Conservation (phyloP, 768 basidiomycete genomes). For the Kwoniella newhampshirensis region DNA sequence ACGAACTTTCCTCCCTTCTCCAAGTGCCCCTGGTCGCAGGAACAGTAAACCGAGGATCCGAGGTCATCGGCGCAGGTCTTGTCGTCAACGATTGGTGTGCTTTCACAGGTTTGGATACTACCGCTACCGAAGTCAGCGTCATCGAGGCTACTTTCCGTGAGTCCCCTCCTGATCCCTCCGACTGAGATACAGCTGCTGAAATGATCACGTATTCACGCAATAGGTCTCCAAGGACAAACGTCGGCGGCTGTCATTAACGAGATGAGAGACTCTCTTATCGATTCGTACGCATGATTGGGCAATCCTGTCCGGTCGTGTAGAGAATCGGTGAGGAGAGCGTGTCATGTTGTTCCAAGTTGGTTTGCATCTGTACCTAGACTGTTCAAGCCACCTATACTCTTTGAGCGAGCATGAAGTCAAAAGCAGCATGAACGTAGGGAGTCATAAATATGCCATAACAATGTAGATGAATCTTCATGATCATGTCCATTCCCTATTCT, state of each 20-base stretch:
- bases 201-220: background rate
- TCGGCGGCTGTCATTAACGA: conserved; percentile 80
- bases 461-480: too few species aligned
- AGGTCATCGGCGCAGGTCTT: conserved; percentile 93
- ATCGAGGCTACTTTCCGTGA: conserved; percentile 96
- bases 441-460: too few species aligned
- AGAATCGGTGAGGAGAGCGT: too few species aligned
- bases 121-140: conserved; percentile 98
- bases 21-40: conserved; percentile 96
- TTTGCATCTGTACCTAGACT: too few species aligned
- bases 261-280: conserved; percentile 87
- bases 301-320: background rate
- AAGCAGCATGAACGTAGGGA: too few species aligned
- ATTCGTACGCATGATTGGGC: conserved; percentile 76
- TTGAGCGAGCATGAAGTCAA: too few species aligned
- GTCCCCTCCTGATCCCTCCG: conserved; percentile 51
- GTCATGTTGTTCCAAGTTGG: too few species aligned
- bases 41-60: conserved; percentile 96
- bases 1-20: conserved; percentile 88
- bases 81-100: conserved; percentile 99
- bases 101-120: conserved; percentile 97
- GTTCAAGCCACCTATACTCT: too few species aligned
- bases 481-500: too few species aligned
- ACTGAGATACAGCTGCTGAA: background rate
- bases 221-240: conserved; percentile 82